Evolutionary conservation across 495 filamentous ascomycete genomes (phyloP), one percentile per base, ranked within the genome.

Genomic region (Aspergillus indologenus): DNA sequence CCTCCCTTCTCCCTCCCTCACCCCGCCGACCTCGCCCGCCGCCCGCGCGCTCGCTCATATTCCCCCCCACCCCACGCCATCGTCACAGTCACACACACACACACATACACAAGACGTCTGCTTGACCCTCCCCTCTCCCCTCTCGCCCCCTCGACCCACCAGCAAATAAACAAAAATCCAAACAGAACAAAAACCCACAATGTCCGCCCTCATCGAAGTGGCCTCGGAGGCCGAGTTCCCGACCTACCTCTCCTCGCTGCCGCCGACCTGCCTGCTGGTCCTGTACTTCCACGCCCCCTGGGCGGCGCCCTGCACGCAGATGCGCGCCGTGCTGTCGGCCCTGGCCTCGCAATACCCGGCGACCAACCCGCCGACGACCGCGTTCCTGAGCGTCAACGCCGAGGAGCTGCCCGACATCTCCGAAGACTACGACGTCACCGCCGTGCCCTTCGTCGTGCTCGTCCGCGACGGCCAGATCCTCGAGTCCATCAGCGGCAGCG

Each of bases 231-330:
- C 79, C 57, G 83, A 82, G 62, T 98, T 94, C 83, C 71, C 81
- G 42, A 64, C 80, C 34, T 79, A 88, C 68, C 69, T 90, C 56
- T 71, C 79, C 50, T 77, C 85, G 19, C 80, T 92, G 17, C 83
- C 89, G 0, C 64, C 85, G 5, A 79, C 85, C 6, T 81, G 88
- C 12, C 83, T 96, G 40, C 75, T 90, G 50, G 83, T 96, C 64
- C 82, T 96, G 65, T 96, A 91, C 71, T 98, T 98, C 78, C 87
- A 96, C 74, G 89, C 95, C 0, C 88, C 91, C 65, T 98, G 95
- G 94, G 94, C 95, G n/a, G 90, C 89, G 26, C 94, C 92, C 14
- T 98, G 94, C 79, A 82, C 88, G 54, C 92, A 96, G 74, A 96
- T 96, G 92, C 82, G 84, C 62, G 86, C 83, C n/a, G 87, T 96